These are phyloP conservation scores for Phoenix roebelenii DNA, from an alignment of 176 grass and related monocot genomes.

Conservation along the genomic window DNA sequence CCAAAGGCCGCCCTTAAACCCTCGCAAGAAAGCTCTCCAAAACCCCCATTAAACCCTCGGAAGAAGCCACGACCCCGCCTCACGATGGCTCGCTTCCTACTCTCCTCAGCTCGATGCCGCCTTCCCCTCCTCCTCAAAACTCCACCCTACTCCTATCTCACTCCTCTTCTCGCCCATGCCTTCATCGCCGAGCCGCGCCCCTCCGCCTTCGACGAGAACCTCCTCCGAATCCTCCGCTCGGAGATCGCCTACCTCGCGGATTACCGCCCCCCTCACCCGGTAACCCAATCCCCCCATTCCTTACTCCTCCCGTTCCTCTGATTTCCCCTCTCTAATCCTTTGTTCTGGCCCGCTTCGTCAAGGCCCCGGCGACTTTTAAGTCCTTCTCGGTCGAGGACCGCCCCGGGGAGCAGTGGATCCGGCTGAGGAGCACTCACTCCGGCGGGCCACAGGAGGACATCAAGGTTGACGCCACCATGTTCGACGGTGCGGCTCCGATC, in stretches of 20 bases:
- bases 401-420: constrained; percentile 66
- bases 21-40: no score
- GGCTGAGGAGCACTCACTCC: constrained; percentile 32
- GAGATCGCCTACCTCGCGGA: constrained; percentile 36
- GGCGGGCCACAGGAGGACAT: constrained; percentile 28
- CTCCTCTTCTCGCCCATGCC: constrained; percentile 19
- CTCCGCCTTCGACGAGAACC: constrained; percentile 50
- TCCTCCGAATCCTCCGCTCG: constrained; percentile 66
- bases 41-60: no score
- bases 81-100: constrained; percentile 16
- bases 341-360: background rate
- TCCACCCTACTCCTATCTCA: background rate
- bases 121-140: background rate
- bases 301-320: no score
- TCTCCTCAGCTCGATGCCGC: background rate
- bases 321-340: constrained; percentile 2
- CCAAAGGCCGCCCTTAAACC: no score
- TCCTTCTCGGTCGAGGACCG: constrained; percentile 48
- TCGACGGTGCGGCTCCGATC: constrained; percentile 51
- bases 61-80: no score
- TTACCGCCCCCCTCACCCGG: constrained; percentile 14
- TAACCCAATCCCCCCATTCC: background rate
- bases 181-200: constrained; percentile 58
- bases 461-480: constrained; percentile 87
- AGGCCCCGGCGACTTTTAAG: background rate